A percentile compares a stretch with the other conserved stretches of the same genome.
Evolutionary conservation across 1,284 basidiomycete genomes (phyloP).

Genomic region (Peniophora sp.): DNA sequence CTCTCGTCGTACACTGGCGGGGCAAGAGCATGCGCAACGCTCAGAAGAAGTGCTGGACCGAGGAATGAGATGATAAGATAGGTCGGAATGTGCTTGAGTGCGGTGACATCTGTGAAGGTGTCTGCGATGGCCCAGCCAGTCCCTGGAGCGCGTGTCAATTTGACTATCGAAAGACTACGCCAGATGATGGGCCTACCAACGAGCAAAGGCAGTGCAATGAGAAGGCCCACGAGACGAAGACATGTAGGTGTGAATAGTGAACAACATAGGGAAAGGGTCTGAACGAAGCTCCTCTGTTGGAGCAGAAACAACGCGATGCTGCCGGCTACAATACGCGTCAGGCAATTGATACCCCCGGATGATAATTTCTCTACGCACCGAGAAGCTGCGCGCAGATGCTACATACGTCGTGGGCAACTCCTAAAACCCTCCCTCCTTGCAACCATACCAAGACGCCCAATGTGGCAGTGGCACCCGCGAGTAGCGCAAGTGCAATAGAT

Average conservation of each 20-base stretch:
- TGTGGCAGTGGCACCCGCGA: not conserved
- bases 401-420: not conserved
- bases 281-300: not conserved
- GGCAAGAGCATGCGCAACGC: no score
- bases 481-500: not conserved
- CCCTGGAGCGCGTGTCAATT: no score
- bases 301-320: not conserved
- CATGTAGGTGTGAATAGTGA: not conserved
- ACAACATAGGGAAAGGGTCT: not conserved
- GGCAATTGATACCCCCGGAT: not conserved
- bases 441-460: not conserved
- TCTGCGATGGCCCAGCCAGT: no score
- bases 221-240: not conserved
- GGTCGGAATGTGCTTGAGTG: no score
- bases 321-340: not conserved
- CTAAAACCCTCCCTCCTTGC: not conserved
- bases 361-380: not conserved
- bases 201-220: not conserved
- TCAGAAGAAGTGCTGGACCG: no score
- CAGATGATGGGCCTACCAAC: no score
- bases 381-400: not conserved
- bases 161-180: no score
- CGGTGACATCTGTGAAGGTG: no score
- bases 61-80: no score
- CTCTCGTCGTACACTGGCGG: not conserved